Base-by-base conservation (phyloP, 2,329 filamentous ascomycete species). In the Aspergillus glaucus region DNA sequence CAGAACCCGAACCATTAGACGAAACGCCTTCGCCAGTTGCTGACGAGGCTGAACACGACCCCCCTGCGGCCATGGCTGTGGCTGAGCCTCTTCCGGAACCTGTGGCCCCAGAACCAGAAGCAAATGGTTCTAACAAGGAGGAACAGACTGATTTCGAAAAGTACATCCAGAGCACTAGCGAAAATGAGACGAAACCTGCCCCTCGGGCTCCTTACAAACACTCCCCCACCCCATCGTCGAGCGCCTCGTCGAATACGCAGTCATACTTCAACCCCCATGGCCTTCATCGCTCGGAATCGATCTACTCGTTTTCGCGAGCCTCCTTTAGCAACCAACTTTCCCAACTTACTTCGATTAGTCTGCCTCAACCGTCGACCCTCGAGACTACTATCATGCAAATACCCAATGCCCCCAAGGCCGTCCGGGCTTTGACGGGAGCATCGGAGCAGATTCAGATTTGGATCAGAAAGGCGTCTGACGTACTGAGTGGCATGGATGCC, bases 311-410 rank as follows among this genome's bases (percentile, higher is more conserved):
- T 50, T 95, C 90, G 2, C 83, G 92, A 41, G 87, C 86, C 30
- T 96, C 92, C 6, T 95, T 98, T 67, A 88, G 89, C 54, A 94
- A 88, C 61, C 93, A 97, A 68, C 81, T 97, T 46, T 88, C 88
- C 43, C 90, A 96, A 66, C 77, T 98, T 55, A 97, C 91, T 0
- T 90, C 90, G 15, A 84, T 97, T 50, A 86, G 89, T 60, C 79
- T 97, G 2, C 93, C 93, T 1, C 86, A 95, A 66, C 88, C 92
- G 46, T 84, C 85, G 40, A 85, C 88, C 0, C 77, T 98, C 19
- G 88, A 89, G 24, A 86, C 84, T 54, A 88, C 86, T 62, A 90
- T 98, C 44, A 82, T 85, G 7, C 85, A 88, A 14, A 93, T 97
- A 43, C 83, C 89, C 8, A 93, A 87, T 0, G 89, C 91, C 2